These are phyloP conservation scores for Lepiota brunneoincarnata DNA, from an alignment of 768 basidiomycete species.

Conservation along the genomic window DNA sequence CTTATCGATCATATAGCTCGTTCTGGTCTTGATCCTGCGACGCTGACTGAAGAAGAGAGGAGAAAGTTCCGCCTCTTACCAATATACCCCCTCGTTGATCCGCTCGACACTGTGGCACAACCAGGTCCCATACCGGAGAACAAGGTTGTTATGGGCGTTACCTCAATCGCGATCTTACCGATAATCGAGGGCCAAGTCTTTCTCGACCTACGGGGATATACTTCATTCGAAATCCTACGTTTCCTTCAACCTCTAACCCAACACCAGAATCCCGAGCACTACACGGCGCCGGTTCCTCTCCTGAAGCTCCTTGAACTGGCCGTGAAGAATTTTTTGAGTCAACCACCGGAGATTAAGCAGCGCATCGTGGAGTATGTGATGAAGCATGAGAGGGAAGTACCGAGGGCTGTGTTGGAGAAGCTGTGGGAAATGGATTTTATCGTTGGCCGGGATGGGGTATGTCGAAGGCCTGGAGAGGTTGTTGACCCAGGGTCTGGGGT, in stretches of 20 bases:
- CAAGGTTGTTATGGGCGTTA: slow-evolving; percentile 2
- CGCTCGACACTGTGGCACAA: neutral
- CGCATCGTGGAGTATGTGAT: slow-evolving; percentile 1
- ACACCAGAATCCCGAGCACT: neutral
- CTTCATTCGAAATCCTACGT: neutral
- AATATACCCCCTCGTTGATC: slow-evolving; percentile 5
- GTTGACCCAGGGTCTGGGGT: neutral
- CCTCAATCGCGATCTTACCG: slow-evolving; percentile 1
- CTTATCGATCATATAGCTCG: slow-evolving; percentile 4
- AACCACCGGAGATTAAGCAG: neutral
- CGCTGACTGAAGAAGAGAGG: neutral
- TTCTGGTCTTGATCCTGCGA: neutral
- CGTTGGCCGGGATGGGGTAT: neutral
- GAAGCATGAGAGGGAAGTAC: neutral
- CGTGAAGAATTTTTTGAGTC: slow-evolving; percentile 5
- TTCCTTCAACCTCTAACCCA: neutral
- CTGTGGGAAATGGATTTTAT: neutral
- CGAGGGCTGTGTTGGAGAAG: slow-evolving; percentile 1
- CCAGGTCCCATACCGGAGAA: slow-evolving; percentile 4
- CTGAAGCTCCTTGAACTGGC: neutral
- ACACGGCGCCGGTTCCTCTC: neutral
- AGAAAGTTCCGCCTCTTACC: slow-evolving; percentile 4
- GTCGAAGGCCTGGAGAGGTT: slow-evolving; percentile 4
- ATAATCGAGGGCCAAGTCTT: slow-evolving; percentile 5
- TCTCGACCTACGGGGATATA: slow-evolving; percentile 1